Conservation (phyloP, 805 yeast genomes). For the Yamadazyma laniorum region DNA sequence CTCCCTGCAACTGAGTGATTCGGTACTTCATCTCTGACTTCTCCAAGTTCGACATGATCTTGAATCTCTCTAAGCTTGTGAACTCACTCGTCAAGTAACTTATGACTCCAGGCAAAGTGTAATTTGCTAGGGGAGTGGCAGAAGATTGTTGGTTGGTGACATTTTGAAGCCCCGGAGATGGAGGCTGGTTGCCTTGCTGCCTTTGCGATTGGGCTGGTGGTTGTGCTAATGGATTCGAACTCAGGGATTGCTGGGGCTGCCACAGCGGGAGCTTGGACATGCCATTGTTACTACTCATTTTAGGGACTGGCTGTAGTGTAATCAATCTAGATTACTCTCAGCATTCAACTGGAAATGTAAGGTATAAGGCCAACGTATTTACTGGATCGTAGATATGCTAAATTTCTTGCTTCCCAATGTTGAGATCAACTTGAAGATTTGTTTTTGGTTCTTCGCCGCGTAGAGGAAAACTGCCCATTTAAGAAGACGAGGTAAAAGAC, state of each 20-base stretch:
- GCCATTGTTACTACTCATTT: slow-evolving; percentile 6
- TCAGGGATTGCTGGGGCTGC: slow-evolving; percentile 4
- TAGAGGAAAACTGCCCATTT: no score
- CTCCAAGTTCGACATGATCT: slow-evolving; percentile 53
- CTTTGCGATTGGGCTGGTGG: slow-evolving; percentile 12
- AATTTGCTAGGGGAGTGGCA: slow-evolving; percentile 37
- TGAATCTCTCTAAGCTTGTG: slow-evolving; percentile 41
- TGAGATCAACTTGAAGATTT: no score
- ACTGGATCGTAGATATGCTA: no score
- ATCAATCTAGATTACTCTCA: no score
- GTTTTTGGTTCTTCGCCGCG: no score
- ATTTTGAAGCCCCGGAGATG: slow-evolving; percentile 9
- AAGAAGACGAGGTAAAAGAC: no score
- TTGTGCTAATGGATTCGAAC: slow-evolving; percentile 4
- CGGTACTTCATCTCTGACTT: slow-evolving; percentile 51
- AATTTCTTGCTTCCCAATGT: no score
- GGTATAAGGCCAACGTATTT: no score
- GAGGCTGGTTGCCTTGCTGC: slow-evolving; percentile 5
- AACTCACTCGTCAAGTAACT: slow-evolving; percentile 59
- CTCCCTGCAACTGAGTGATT: slow-evolving; percentile 52
- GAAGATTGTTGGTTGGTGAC: slow-evolving; percentile 8
- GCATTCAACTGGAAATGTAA: no score
- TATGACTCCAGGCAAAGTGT: slow-evolving; percentile 58
- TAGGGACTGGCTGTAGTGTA: neutral
- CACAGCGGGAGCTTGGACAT: slow-evolving; percentile 6